Conservation (phyloP, 192 early-diverging fungal genomes). For the Backusella mclennaniae region DNA sequence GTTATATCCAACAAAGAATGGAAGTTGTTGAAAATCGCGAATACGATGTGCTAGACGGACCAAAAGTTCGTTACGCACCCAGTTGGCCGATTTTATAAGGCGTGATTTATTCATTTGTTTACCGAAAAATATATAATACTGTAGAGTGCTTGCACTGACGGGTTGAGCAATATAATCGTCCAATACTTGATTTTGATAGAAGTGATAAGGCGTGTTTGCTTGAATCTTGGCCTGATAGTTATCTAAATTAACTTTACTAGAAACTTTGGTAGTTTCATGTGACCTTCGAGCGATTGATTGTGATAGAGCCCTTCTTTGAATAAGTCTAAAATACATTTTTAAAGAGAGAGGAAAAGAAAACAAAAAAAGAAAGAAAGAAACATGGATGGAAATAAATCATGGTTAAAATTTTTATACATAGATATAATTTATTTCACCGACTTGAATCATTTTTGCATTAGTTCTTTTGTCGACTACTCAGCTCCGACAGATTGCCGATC, state of each 20-base stretch:
- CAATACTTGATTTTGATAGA: constrained; percentile 90
- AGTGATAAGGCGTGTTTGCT: constrained; percentile 56
- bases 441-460: background rate
- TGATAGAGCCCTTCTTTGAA: background rate
- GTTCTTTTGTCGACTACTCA: background rate
- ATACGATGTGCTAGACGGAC: constrained; percentile 91
- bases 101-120: constrained; percentile 82
- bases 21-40: constrained; percentile 88
- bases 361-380: no score
- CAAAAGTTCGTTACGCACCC: constrained; percentile 88
- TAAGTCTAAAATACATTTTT: constrained; percentile 8
- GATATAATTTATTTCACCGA: background rate
- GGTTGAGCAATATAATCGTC: constrained; percentile 81
- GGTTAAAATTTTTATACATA: background rate
- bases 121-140: constrained; percentile 90
- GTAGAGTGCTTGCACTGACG: constrained; percentile 78
- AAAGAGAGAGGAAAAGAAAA: background rate
- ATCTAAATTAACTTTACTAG: constrained; percentile 2
- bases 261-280: background rate
- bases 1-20: constrained; percentile 88
- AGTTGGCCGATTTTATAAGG: constrained; percentile 85
- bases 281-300: background rate
- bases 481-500: background rate
- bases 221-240: background rate
- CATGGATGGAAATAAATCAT: no score